Conservation (phyloP, 139 green algal genomes). For the Chara braunii region DNA sequence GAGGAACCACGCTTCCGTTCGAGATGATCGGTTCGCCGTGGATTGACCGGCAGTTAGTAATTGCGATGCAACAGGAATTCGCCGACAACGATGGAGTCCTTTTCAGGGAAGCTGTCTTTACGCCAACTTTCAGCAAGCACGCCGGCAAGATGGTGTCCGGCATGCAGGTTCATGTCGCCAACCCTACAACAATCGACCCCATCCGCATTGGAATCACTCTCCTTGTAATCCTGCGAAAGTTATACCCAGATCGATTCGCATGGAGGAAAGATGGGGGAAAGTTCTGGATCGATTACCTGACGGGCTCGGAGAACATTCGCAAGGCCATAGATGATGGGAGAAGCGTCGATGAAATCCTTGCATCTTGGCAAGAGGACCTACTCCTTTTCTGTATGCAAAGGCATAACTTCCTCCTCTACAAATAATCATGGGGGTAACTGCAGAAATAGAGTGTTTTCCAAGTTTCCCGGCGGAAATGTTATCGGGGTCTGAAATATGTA, state of each 20-base stretch:
- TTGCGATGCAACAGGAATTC: background rate
- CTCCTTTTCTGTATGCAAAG: conserved; percentile 28
- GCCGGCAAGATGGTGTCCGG: conserved; percentile 16
- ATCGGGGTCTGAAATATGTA: too few relatives aligned
- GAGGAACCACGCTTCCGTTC: conserved; percentile 46
- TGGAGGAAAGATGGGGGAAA: conserved; percentile 23
- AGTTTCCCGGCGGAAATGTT: too few relatives aligned
- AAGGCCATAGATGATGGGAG: conserved; percentile 24
- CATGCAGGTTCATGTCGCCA: conserved; percentile 23
- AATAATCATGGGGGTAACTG: too few relatives aligned
- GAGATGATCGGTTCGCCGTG: conserved; percentile 41
- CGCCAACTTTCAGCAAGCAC: conserved; percentile 39
- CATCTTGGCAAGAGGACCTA: conserved; percentile 37
- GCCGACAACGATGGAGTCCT: conserved; percentile 2
- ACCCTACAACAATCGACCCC: conserved; percentile 14
- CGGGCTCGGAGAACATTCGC: conserved; percentile 17
- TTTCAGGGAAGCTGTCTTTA: conserved; percentile 36
- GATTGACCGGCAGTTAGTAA: conserved; percentile 19
- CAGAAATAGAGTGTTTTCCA: too few relatives aligned
- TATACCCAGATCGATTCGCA: conserved; percentile 27
- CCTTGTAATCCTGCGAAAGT: conserved; percentile 6
- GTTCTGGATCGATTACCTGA: conserved; percentile 39
- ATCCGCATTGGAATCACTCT: conserved; percentile 17
- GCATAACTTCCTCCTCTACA: conserved; percentile 39
- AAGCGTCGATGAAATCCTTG: conserved; percentile 35